phyloP scores from a whole-genome alignment of 139 green algal species.

The Tetraselmis chui region DNA sequence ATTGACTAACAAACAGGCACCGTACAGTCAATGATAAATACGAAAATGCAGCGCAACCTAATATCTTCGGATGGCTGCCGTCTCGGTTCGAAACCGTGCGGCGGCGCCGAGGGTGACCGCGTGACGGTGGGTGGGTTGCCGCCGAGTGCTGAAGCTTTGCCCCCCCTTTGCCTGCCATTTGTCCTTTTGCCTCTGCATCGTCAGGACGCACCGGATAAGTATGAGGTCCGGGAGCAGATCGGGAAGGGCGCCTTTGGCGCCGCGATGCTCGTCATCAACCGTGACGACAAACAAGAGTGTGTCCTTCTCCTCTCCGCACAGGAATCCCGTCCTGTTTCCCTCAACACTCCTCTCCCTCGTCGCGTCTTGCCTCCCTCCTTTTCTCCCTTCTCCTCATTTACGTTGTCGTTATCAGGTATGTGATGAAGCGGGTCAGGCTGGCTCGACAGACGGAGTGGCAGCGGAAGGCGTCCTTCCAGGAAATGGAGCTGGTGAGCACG shows the following conservation, averaged over 20 bases:
- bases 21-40: too few relatives aligned
- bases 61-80: too few relatives aligned
- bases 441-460: slow-evolving; percentile 53
- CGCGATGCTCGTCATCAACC: slow-evolving; percentile 28
- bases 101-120: too few relatives aligned
- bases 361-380: background rate
- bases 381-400: background rate
- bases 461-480: slow-evolving; percentile 34
- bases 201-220: slow-evolving; percentile 16
- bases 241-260: slow-evolving; percentile 47
- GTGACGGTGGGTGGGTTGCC: too few relatives aligned
- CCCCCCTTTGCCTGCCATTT: too few relatives aligned
- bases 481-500: slow-evolving; percentile 51
- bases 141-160: too few relatives aligned
- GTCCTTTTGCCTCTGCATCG: too few relatives aligned
- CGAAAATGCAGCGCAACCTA: too few relatives aligned
- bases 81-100: too few relatives aligned
- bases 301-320: background rate
- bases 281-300: slow-evolving; percentile 25
- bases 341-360: too few relatives aligned
- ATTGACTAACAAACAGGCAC: too few relatives aligned
- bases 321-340: background rate
- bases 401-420: slow-evolving; percentile 28
- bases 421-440: slow-evolving; percentile 49
- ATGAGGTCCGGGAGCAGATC: slow-evolving; percentile 36